Conservation (phyloP, 2,329 filamentous ascomycete genomes). For the Pestalotiopsis sp. region DNA sequence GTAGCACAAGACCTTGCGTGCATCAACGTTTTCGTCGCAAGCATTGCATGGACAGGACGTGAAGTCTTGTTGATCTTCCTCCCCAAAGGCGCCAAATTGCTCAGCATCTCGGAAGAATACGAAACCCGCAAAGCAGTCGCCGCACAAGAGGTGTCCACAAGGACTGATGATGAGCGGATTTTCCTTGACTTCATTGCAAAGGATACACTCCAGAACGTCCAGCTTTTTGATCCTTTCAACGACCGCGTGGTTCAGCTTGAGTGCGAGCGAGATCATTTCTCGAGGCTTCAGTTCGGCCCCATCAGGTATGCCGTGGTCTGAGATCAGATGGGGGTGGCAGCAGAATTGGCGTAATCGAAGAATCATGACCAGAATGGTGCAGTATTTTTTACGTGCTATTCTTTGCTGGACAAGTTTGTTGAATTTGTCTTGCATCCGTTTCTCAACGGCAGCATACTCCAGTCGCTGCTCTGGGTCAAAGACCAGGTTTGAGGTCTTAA, state of each 20-base stretch:
- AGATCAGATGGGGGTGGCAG: conserved; percentile 75
- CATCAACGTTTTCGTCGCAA: conserved; percentile 20
- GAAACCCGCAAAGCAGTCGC: conserved; percentile 28
- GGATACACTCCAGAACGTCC: conserved; percentile 24
- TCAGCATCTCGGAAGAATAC: conserved; percentile 17
- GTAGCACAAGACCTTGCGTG: conserved; percentile 27
- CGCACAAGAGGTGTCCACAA: conserved; percentile 33
- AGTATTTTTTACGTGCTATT: conserved; percentile 71
- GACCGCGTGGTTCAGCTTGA: conserved; percentile 18
- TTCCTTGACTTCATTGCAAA: conserved; percentile 23
- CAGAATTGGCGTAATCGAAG: conserved; percentile 80
- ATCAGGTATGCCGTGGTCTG: conserved; percentile 38
- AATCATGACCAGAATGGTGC: conserved; percentile 77
- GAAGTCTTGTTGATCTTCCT: conserved; percentile 3
- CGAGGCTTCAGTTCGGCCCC: conserved; percentile 25
- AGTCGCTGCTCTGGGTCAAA: conserved; percentile 69
- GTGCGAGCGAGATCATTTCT: conserved; percentile 30
- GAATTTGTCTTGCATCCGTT: conserved; percentile 25
- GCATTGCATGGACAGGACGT: not conserved
- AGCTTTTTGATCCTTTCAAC: conserved; percentile 23
- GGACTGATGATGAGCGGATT: conserved; percentile 31
- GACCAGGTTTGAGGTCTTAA: conserved; percentile 60
- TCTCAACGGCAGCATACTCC: conserved; percentile 64
- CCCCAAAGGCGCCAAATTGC: not conserved
- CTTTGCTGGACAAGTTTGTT: conserved; percentile 29